Conservation (phyloP, 2,329 filamentous ascomycete genomes). For the Bipolaris gigantea region DNA sequence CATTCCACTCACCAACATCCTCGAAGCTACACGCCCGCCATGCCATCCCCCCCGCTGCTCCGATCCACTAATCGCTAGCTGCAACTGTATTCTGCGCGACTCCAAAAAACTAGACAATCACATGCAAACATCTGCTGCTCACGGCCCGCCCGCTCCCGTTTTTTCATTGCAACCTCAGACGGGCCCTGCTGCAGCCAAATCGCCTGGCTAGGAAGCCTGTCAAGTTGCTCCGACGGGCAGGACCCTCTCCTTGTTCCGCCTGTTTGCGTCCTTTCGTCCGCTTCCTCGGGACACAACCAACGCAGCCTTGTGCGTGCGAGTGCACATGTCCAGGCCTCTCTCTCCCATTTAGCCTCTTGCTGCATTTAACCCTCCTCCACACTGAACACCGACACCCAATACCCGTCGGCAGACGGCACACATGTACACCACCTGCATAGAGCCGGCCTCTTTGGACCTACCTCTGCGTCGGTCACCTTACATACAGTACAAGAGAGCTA, state of each 20-base stretch:
- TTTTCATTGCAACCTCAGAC: slow-evolving; percentile 5
- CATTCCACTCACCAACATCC: slow-evolving; percentile 2
- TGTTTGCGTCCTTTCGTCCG: slow-evolving; percentile 20
- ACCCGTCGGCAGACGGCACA: background rate
- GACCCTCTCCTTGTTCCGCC: slow-evolving; percentile 11
- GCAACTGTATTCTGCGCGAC: slow-evolving; percentile 3
- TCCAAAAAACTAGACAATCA: slow-evolving; percentile 13
- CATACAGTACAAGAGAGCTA: background rate
- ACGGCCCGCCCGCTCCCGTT: background rate
- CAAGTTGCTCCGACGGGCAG: slow-evolving; percentile 15
- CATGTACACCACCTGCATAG: background rate
- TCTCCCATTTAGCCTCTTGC: slow-evolving; percentile 18
- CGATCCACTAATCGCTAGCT: slow-evolving; percentile 14
- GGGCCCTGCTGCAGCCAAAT: slow-evolving; percentile 3
- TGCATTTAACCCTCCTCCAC: background rate
- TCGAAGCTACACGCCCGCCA: slow-evolving; percentile 1
- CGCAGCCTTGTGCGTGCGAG: slow-evolving; percentile 15
- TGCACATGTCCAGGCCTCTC: slow-evolving; percentile 6
- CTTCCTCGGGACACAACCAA: slow-evolving; percentile 7
- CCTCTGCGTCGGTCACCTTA: background rate
- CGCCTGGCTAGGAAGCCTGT: background rate
- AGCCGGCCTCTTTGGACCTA: background rate
- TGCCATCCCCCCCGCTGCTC: slow-evolving; percentile 4
- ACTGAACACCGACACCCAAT: background rate
- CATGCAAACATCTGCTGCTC: slow-evolving; percentile 11